These are phyloP conservation scores for Filobasidium wieringae DNA, from an alignment of 768 basidiomycete genomes.

Conservation along the genomic window DNA sequence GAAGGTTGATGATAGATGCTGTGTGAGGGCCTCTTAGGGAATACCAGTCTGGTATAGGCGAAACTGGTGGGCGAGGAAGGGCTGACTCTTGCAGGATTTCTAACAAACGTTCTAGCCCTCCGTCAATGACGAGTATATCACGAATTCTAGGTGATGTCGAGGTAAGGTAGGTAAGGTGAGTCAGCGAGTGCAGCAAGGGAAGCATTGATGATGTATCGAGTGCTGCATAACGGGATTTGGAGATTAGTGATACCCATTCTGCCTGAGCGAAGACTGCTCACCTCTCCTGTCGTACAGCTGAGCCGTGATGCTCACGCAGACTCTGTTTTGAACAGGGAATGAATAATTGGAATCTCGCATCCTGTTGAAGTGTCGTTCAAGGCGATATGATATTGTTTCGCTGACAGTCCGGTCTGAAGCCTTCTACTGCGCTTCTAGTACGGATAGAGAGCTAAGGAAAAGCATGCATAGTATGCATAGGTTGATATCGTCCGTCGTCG, in stretches of 20 bases:
- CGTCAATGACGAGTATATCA: conserved; percentile 96
- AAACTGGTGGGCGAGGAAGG: conserved; percentile 21
- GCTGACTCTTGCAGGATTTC: conserved; percentile 64
- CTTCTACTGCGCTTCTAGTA: no score
- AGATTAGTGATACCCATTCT: background rate
- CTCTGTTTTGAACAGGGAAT: conserved; percentile 88
- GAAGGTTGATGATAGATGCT: conserved; percentile 33
- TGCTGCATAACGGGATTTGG: conserved; percentile 17
- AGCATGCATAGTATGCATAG: no score
- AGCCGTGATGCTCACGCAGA: conserved; percentile 84
- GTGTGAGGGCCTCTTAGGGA: conserved; percentile 36
- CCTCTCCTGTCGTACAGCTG: conserved; percentile 91
- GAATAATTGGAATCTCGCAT: conserved; percentile 96
- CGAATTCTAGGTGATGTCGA: conserved; percentile 94
- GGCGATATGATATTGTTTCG: no score
- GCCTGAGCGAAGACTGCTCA: conserved; percentile 38
- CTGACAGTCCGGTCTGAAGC: no score
- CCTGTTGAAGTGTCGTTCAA: no score
- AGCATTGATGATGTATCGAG: conserved; percentile 41
- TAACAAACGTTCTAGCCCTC: conserved; percentile 89
- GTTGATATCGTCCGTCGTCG: no score
- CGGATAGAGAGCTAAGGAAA: no score
- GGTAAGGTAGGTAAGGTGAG: conserved; percentile 89
- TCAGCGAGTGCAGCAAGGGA: conserved; percentile 77
- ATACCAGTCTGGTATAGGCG: conserved; percentile 32